Conservation (phyloP, 108 stramenopile genomes). For the Mayamaea pseudoterrestris region DNA sequence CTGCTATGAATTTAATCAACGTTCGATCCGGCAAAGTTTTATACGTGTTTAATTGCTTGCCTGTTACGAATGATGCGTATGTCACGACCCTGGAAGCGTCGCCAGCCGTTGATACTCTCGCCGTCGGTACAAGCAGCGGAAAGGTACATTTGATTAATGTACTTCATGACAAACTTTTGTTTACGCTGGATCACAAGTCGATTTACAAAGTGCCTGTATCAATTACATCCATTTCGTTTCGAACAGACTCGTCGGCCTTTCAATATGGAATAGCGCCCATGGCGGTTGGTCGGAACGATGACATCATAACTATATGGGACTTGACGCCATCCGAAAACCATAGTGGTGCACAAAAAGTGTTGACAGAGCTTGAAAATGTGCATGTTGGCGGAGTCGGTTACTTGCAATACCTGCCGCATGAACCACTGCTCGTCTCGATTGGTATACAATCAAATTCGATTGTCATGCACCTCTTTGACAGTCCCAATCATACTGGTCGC, state of each 20-base stretch:
- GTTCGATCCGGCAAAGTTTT: slow-evolving; percentile 59
- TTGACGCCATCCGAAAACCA: slow-evolving; percentile 49
- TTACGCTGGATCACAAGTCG: slow-evolving; percentile 45
- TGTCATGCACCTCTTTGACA: slow-evolving; percentile 73
- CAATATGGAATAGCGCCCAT: slow-evolving; percentile 65
- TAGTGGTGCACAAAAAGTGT: slow-evolving; percentile 28
- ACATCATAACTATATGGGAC: slow-evolving; percentile 76
- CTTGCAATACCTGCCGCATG: slow-evolving; percentile 60
- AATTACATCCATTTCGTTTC: slow-evolving; percentile 72
- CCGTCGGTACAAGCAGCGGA: slow-evolving; percentile 56
- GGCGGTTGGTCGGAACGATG: slow-evolving; percentile 66
- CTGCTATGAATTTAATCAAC: slow-evolving; percentile 62
- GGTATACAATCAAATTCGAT: slow-evolving; percentile 57
- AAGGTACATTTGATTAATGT: slow-evolving; percentile 65
- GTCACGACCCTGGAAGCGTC: slow-evolving; percentile 59
- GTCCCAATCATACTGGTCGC: slow-evolving; percentile 69
- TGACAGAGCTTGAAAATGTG: slow-evolving; percentile 45
- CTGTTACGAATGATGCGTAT: slow-evolving; percentile 2
- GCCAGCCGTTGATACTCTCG: slow-evolving; percentile 79
- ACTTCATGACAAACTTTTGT: slow-evolving; percentile 49
- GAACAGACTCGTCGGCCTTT: slow-evolving; percentile 70
- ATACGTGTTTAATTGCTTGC: slow-evolving; percentile 56
- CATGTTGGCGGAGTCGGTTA: slow-evolving; percentile 70
- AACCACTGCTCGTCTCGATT: slow-evolving; percentile 65
- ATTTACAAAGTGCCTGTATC: slow-evolving; percentile 11